Conservation (phyloP, 192 early-diverging fungal genomes). For the Backusella circina region DNA sequence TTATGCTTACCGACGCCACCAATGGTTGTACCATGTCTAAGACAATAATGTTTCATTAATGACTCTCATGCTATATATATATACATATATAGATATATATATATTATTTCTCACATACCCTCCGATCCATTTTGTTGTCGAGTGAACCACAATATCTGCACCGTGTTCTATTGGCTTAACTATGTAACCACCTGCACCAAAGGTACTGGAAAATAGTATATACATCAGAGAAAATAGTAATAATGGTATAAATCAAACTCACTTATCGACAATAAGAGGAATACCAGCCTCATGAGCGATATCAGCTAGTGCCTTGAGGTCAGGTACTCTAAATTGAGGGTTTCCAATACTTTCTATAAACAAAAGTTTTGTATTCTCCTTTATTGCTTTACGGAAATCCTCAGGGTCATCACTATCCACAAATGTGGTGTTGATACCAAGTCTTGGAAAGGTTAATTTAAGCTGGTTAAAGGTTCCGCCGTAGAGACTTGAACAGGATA, state of each 20-base stretch:
- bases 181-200: constrained; percentile 87
- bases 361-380: constrained; percentile 86
- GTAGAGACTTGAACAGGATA: constrained; percentile 75
- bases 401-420: constrained; percentile 69
- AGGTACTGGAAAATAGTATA: constrained; percentile 50
- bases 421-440: constrained; percentile 84
- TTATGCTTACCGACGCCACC: constrained; percentile 66
- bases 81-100: no score
- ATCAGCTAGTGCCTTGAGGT: constrained; percentile 79
- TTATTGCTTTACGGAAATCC: constrained; percentile 74
- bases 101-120: no score
- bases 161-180: constrained; percentile 84
- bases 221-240: neutral
- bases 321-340: constrained; percentile 85
- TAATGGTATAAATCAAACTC: neutral
- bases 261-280: constrained; percentile 91
- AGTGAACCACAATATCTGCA: constrained; percentile 93
- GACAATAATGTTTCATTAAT: constrained; percentile 23
- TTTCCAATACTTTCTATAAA: constrained; percentile 93
- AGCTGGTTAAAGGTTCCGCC: constrained; percentile 83
- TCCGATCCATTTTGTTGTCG: constrained; percentile 92
- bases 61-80: neutral
- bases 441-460: constrained; percentile 77
- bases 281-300: constrained; percentile 81
- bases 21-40: constrained; percentile 87